Percentiles rank a stretch among this genome's conserved stretches.
These are phyloP conservation scores for Caryopteris hybrid DNA, from an alignment of 305 asterid genomes.

Conservation along the genomic window DNA sequence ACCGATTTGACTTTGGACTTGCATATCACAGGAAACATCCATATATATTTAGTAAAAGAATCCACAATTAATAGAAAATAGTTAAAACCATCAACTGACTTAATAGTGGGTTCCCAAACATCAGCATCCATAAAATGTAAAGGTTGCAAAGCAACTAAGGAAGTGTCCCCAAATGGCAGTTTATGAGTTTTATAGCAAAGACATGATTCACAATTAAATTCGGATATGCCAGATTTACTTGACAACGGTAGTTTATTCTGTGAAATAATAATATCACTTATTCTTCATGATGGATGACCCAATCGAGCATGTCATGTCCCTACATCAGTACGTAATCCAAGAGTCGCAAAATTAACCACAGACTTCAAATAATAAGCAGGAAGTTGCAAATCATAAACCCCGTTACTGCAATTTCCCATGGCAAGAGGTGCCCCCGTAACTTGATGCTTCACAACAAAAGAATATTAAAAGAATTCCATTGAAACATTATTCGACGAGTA, in stretches of 20 bases:
- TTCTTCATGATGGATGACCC: background rate
- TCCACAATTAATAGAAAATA: background rate
- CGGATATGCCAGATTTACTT: background rate
- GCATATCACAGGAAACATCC: background rate
- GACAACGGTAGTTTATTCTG: background rate
- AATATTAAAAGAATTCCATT: background rate
- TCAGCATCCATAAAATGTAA: background rate
- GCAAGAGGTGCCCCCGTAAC: background rate
- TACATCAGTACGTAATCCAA: background rate
- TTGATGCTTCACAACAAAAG: background rate
- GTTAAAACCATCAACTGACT: background rate
- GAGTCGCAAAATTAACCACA: background rate
- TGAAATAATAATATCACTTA: background rate
- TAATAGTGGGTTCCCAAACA: background rate
- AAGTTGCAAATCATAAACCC: background rate
- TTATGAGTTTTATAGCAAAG: background rate
- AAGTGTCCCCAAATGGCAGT: background rate
- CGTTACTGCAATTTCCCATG: background rate
- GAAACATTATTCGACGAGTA: background rate
- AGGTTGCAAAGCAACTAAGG: background rate
- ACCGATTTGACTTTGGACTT: background rate
- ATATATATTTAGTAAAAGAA: background rate
- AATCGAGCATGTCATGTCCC: background rate
- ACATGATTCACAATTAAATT: background rate
- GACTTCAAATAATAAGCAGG: background rate